These are phyloP conservation scores for Rutstroemia sp. DNA, from an alignment of 2,329 filamentous ascomycete species.

Conservation along the genomic window DNA sequence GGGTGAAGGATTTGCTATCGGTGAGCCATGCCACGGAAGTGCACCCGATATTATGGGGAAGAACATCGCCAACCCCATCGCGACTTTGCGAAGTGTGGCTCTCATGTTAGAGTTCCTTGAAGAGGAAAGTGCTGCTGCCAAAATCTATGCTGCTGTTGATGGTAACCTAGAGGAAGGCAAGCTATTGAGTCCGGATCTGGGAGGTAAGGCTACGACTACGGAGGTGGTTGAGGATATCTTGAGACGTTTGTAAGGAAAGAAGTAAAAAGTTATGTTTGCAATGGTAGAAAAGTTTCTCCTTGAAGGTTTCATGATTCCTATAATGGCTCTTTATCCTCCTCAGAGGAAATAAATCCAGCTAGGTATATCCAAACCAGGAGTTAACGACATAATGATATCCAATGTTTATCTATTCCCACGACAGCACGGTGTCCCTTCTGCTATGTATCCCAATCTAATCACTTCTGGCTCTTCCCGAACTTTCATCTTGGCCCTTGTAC, in stretches of 20 bases:
- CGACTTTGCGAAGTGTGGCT: constrained; percentile 82
- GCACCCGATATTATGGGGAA: constrained; percentile 92
- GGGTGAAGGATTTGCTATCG: constrained; percentile 88
- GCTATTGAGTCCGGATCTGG: constrained; percentile 81
- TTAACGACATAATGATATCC: constrained; percentile 7
- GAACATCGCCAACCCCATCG: constrained; percentile 93
- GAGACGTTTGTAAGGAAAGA: constrained; percentile 58
- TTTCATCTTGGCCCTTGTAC: background rate
- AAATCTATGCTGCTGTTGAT: constrained; percentile 88
- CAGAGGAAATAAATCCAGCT: constrained; percentile 3
- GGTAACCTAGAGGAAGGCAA: constrained; percentile 77
- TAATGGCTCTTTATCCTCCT: background rate
- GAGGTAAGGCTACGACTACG: constrained; percentile 76
- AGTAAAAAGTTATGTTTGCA: background rate
- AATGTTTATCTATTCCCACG: background rate
- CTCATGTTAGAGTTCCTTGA: constrained; percentile 96
- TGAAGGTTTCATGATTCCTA: constrained; percentile 1
- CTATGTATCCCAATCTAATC: background rate
- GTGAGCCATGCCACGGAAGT: constrained; percentile 94
- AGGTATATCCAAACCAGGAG: constrained; percentile 2
- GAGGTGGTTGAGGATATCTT: constrained; percentile 85
- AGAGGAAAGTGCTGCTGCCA: constrained; percentile 76
- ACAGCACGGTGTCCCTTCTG: background rate
- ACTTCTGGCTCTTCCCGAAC: background rate
- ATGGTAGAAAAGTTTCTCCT: constrained; percentile 9